Base-by-base conservation (phyloP, 2,329 filamentous ascomycete species). In the Triangularia verruculosa region DNA sequence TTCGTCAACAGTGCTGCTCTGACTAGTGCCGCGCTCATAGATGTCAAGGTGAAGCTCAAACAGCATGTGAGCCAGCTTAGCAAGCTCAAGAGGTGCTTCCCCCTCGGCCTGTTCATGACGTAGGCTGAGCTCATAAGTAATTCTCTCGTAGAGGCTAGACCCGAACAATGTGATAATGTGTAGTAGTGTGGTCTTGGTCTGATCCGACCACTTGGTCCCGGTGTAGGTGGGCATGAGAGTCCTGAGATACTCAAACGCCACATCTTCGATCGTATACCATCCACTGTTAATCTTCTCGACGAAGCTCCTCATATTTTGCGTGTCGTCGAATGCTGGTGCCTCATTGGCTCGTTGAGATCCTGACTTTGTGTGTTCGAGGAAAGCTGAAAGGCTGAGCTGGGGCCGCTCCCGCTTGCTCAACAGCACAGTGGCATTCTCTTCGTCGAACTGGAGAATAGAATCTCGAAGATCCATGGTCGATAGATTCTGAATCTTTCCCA, bases 1-100 rank as follows among this genome's bases (percentile, higher is more conserved):
- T 55, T 78, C 78, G 57, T 85, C 82, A 20, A 83, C 83, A 7
- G 79, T 79, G 62, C 82, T 85, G 69, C 79, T 85, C 1, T 83
- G 83, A 62, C 85, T 85, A 9, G 80, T 85, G 61, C 85, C 83
- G 53, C 82, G 78, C 64, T 86, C 84, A 66, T 85, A 86, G 6
- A 87, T 80, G 66, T 88, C 86, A 9, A 88, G 77, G 63, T 87
- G 83, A 4, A 88, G 78, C 70, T 89, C 86, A 58, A 87, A 85
- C 1, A 87, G 72, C 79, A 86, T 87, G 59, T 86, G 81, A 1
- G 83, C 75, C 4, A 86, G 76, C 1, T 72, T 71, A 62, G 81
- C 78, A 5, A 84, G 68, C 11, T 74, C 73, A 1, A 68, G 65
- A 13, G 78, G 9, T 1, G 24, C 15, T 1, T 65, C 63, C 0